Evolutionary conservation across 148 eudicot genomes (phyloP).

Genomic region (Vaccinium macrocarpon): DNA sequence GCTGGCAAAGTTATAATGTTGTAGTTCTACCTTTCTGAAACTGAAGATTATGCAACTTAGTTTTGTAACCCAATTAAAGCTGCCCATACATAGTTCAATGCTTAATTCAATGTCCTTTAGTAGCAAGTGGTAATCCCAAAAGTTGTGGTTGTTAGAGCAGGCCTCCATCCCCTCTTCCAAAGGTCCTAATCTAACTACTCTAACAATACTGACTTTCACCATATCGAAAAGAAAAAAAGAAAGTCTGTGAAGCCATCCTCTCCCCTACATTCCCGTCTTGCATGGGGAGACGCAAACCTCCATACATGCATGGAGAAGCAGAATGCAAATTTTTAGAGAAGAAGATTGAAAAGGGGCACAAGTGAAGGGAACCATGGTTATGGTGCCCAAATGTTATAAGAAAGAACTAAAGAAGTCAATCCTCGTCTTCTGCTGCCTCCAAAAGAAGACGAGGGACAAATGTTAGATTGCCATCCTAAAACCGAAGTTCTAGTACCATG

Average conservation of each 20-base stretch:
- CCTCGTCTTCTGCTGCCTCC: no score
- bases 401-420: no score
- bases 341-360: neutral
- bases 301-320: neutral
- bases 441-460: neutral
- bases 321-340: neutral
- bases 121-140: neutral
- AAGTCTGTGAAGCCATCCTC: neutral
- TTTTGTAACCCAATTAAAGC: neutral
- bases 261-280: neutral
- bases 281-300: neutral
- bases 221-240: no score
- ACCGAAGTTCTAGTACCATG: neutral
- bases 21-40: neutral
- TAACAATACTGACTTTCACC: no score
- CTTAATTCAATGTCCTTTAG: constrained; percentile 9
- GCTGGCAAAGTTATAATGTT: neutral
- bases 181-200: no score
- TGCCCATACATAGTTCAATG: neutral
- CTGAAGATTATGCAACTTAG: neutral
- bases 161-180: no score
- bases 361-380: no score
- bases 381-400: no score
- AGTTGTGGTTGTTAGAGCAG: neutral
- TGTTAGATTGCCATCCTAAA: neutral